Evolutionary conservation across 2,329 filamentous ascomycete genomes (phyloP).

Genomic region (Fusarium ramigenum): DNA sequence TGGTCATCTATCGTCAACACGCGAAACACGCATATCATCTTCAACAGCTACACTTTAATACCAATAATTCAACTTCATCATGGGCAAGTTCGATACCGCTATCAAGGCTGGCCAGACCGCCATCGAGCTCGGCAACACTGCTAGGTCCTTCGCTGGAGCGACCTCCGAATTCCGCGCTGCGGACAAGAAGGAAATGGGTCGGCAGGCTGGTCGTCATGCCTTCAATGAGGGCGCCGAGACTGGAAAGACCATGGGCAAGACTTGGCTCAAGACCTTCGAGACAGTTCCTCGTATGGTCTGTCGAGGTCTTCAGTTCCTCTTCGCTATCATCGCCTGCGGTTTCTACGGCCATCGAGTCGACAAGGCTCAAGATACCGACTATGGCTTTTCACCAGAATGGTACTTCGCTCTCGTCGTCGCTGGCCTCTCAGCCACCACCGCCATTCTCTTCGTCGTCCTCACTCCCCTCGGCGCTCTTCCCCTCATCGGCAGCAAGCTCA

Average conservation of each 20-base stretch:
- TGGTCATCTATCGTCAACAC: not conserved
- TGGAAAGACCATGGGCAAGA: slow-evolving; percentile 55
- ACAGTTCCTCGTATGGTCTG: slow-evolving; percentile 60
- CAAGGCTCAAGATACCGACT: slow-evolving; percentile 49
- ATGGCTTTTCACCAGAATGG: slow-evolving; percentile 66
- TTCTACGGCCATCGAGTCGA: slow-evolving; percentile 71
- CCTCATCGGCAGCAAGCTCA: slow-evolving; percentile 46
- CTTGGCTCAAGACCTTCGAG: slow-evolving; percentile 58
- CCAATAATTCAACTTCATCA: slow-evolving; percentile 11
- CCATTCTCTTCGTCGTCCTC: slow-evolving; percentile 53
- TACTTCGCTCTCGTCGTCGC: slow-evolving; percentile 70
- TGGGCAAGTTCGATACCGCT: slow-evolving; percentile 45
- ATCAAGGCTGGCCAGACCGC: slow-evolving; percentile 48
- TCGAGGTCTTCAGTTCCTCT: slow-evolving; percentile 74
- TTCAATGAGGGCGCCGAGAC: slow-evolving; percentile 48
- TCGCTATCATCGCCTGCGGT: slow-evolving; percentile 74
- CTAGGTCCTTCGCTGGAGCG: slow-evolving; percentile 40
- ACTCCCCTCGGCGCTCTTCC: slow-evolving; percentile 50
- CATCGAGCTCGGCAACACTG: slow-evolving; percentile 46
- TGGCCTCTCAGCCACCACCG: slow-evolving; percentile 62
- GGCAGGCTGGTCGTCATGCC: slow-evolving; percentile 45
- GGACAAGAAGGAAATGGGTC: slow-evolving; percentile 48
- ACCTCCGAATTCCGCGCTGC: slow-evolving; percentile 45
- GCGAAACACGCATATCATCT: not conserved
- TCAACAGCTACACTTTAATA: not conserved